These are phyloP conservation scores for Chytriomyces hyalinus DNA, from an alignment of 192 early-diverging fungal genomes.

Conservation along the genomic window DNA sequence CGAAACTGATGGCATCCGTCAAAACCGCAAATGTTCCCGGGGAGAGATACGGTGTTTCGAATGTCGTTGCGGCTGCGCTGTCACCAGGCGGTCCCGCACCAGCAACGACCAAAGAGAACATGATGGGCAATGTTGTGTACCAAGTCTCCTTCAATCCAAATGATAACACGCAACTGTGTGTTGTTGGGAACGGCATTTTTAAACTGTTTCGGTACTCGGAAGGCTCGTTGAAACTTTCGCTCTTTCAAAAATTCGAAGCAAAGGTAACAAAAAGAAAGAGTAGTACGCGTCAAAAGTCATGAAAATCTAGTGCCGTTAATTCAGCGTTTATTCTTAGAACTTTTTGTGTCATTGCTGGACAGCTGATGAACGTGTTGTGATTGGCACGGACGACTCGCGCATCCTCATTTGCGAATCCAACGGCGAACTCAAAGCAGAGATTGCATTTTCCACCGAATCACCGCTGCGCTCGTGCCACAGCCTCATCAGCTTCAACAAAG, in stretches of 20 bases:
- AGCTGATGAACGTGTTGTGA: slow-evolving; percentile 52
- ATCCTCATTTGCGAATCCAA: slow-evolving; percentile 58
- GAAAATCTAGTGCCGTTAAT: background rate
- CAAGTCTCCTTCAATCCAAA: slow-evolving; percentile 61
- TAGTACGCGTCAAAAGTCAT: background rate
- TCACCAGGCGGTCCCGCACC: background rate
- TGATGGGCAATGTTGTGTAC: slow-evolving; percentile 35
- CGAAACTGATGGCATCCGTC: slow-evolving; percentile 57
- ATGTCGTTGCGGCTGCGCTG: background rate
- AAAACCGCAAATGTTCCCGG: slow-evolving; percentile 40
- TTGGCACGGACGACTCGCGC: slow-evolving; percentile 58
- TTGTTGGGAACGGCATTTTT: slow-evolving; percentile 62
- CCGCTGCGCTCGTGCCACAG: slow-evolving; percentile 32
- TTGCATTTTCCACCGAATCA: slow-evolving; percentile 27
- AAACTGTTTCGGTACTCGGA: slow-evolving; percentile 59
- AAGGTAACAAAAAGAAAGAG: slow-evolving; percentile 35
- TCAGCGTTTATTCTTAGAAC: slow-evolving; percentile 38
- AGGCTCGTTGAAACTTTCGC: slow-evolving; percentile 50
- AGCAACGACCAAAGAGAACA: slow-evolving; percentile 1
- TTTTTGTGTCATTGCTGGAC: slow-evolving; percentile 59
- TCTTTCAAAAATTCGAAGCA: slow-evolving; percentile 52
- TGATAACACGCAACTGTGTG: slow-evolving; percentile 58
- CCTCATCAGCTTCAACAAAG: slow-evolving; percentile 48
- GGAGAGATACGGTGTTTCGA: slow-evolving; percentile 11
- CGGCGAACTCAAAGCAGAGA: slow-evolving; percentile 58